A percentile compares a stretch with the other conserved stretches of the same genome.
These are phyloP conservation scores for Phytophthora syringae DNA, from an alignment of 352 stramenopile genomes.

Conservation along the genomic window DNA sequence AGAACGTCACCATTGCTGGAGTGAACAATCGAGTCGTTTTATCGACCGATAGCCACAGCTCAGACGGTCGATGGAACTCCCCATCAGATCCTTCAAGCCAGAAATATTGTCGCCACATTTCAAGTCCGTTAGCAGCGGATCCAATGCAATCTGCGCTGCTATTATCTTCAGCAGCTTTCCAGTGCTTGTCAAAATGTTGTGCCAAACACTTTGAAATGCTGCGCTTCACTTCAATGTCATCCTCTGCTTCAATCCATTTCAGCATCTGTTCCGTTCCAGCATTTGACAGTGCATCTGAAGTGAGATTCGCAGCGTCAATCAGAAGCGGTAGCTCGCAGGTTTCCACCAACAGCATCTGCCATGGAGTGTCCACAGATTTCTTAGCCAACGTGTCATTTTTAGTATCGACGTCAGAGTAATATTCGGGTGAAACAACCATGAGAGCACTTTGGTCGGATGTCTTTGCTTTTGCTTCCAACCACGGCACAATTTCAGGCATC, in stretches of 20 bases:
- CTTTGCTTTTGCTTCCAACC: constrained; percentile 27
- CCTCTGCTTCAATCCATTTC: constrained; percentile 56
- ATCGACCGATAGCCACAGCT: constrained; percentile 55
- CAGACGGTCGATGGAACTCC: constrained; percentile 39
- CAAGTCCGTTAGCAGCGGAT: constrained; percentile 4
- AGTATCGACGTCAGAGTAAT: constrained; percentile 17
- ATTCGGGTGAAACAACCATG: constrained; percentile 24
- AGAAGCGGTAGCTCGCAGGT: constrained; percentile 48
- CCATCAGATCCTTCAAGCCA: constrained; percentile 56
- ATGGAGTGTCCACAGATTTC: constrained; percentile 25
- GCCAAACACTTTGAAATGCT: constrained; percentile 56
- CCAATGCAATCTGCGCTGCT: neutral
- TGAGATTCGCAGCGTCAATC: constrained; percentile 33
- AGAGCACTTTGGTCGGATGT: constrained; percentile 1
- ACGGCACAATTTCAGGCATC: constrained; percentile 36
- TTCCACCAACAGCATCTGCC: constrained; percentile 48
- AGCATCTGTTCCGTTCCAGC: constrained; percentile 42
- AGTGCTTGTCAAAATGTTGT: constrained; percentile 50
- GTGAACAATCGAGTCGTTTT: constrained; percentile 47
- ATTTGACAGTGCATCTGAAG: constrained; percentile 22
- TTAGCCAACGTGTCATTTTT: neutral
- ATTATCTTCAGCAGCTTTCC: constrained; percentile 23
- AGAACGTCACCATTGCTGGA: constrained; percentile 56
- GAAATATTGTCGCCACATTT: constrained; percentile 34
- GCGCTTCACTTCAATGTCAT: constrained; percentile 35